Evolutionary conservation across 441 rosid genomes (phyloP).

Genomic region (Pelargonium myrrhifolium): DNA sequence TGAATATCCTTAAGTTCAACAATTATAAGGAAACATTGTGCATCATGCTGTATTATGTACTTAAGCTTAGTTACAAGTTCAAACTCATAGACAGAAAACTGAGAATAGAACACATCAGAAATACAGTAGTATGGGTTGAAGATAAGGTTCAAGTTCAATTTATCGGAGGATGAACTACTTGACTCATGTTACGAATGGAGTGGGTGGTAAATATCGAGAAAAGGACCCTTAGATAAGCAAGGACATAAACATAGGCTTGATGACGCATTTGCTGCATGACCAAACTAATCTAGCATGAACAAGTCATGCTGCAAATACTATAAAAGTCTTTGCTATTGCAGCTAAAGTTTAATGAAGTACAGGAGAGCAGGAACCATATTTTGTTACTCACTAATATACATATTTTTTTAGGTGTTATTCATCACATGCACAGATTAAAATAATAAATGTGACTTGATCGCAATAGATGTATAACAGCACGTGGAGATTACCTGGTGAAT

Average conservation of each 20-base stretch:
- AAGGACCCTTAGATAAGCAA: neutral
- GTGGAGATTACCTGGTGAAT: constrained; percentile 72
- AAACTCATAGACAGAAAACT: neutral
- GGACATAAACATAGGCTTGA: neutral
- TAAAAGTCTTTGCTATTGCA: neutral
- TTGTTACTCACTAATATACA: neutral
- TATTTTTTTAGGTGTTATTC: neutral
- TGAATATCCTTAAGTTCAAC: no score
- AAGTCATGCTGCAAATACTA: neutral
- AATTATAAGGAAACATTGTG: neutral
- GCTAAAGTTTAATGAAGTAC: neutral
- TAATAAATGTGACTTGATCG: neutral
- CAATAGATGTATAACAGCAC: neutral
- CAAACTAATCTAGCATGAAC: neutral
- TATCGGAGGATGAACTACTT: no score
- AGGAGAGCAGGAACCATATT: neutral
- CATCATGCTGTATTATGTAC: neutral
- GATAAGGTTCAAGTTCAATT: neutral
- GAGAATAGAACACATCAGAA: neutral
- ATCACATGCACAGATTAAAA: neutral
- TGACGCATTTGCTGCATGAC: neutral
- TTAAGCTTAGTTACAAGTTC: neutral
- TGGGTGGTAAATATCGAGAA: no score
- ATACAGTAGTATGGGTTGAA: neutral
- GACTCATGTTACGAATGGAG: no score